Conservation (phyloP, 768 basidiomycete species). For the Boletus sp. region DNA sequence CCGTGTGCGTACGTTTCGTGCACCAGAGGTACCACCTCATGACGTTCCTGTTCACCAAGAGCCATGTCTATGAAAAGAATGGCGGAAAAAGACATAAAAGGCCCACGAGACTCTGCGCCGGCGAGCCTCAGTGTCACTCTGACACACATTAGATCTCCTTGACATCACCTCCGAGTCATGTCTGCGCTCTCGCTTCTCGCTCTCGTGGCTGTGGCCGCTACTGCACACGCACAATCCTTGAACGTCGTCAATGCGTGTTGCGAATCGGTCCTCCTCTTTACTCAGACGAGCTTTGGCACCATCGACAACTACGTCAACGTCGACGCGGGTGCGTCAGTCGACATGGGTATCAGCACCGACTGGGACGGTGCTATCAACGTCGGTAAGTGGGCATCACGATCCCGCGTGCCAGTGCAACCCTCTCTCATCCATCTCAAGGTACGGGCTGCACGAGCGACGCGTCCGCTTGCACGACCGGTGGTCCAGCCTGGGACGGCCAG, state of each 20-base stretch:
- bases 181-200: conserved; percentile 9
- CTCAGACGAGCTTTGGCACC: conserved; percentile 21
- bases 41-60: not conserved
- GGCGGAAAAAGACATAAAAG: not conserved
- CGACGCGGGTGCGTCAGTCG: conserved; percentile 3
- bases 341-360: conserved; percentile 19
- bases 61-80: not conserved
- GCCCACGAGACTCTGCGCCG: not conserved
- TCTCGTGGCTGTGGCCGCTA: not conserved
- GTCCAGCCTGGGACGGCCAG: conserved; percentile 19
- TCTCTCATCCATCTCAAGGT: conserved; percentile 5
- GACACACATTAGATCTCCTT: not conserved
- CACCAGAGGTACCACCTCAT: not conserved
- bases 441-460: conserved; percentile 17
- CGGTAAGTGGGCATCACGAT: conserved; percentile 6
- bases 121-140: not conserved
- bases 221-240: conserved; percentile 22
- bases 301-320: conserved; percentile 22
- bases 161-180: not conserved
- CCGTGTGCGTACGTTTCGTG: not conserved
- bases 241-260: conserved; percentile 21
- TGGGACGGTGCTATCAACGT: conserved; percentile 24
- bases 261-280: conserved; percentile 24
- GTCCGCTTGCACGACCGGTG: conserved; percentile 19
- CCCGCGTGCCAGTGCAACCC: too few relatives aligned